Percentiles rank a stretch among this genome's conserved stretches.
Conservation (phyloP, 2,329 filamentous ascomycete genomes). For the Colletotrichum sp. region DNA sequence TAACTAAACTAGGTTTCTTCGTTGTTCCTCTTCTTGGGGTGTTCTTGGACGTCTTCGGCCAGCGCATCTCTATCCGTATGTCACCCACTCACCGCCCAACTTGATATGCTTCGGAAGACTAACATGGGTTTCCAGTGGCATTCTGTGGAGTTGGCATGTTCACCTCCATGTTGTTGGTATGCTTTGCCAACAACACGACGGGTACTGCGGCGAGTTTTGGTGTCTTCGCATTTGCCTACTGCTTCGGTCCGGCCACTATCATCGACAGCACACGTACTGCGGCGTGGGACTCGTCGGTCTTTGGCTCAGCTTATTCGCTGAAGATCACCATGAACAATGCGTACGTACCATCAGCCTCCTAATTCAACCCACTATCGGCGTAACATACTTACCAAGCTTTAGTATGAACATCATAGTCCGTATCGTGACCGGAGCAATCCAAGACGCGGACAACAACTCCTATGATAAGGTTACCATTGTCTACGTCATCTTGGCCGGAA, state of each 20-base stretch:
- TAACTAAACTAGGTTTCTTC: conserved; percentile 48
- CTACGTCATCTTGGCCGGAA: conserved; percentile 58
- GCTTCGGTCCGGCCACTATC: conserved; percentile 61
- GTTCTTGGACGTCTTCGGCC: conserved; percentile 61
- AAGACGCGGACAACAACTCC: conserved; percentile 60
- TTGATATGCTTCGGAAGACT: neutral
- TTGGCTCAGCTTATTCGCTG: conserved; percentile 63
- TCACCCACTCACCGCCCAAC: neutral
- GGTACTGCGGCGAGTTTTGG: conserved; percentile 66
- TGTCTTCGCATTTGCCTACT: conserved; percentile 61
- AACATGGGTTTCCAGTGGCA: conserved; percentile 27
- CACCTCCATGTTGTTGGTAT: conserved; percentile 56
- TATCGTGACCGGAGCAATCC: conserved; percentile 61
- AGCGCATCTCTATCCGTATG: conserved; percentile 49
- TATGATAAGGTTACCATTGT: conserved; percentile 61
- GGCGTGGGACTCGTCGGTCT: conserved; percentile 64
- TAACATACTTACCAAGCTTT: neutral
- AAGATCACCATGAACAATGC: conserved; percentile 67
- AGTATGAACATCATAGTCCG: conserved; percentile 66
- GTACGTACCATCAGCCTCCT: neutral
- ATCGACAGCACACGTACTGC: conserved; percentile 66
- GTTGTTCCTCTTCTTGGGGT: conserved; percentile 60
- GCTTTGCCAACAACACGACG: conserved; percentile 50
- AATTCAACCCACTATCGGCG: neutral
- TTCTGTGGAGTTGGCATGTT: conserved; percentile 52